Evolutionary conservation across 1,284 basidiomycete species (phyloP).

Genomic region (Wallemia mellicola): DNA sequence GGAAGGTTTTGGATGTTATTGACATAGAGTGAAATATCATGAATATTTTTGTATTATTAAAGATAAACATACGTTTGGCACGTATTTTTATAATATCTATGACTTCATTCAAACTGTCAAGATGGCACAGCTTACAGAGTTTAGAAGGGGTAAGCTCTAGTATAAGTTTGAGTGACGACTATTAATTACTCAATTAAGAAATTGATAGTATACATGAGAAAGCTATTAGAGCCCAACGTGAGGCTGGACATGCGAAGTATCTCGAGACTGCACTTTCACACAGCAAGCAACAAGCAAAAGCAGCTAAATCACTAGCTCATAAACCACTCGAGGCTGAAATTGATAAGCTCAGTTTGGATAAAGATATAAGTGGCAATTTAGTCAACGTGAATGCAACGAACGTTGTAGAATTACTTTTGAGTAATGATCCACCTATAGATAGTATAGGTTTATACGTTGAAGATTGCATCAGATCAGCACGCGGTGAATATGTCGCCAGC

Average conservation of each 20-base stretch:
- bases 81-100: not conserved
- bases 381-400: not conserved
- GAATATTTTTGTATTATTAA: not conserved
- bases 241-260: not conserved
- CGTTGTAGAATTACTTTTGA: not conserved
- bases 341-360: not conserved
- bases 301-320: not conserved
- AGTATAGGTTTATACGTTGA: not conserved
- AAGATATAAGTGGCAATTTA: not conserved
- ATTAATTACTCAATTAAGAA: not conserved
- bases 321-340: not conserved
- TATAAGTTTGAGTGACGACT: not conserved
- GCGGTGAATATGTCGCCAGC: not conserved
- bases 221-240: not conserved
- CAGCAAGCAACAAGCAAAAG: not conserved
- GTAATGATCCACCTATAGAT: not conserved
- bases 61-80: no score
- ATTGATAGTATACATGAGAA: not conserved
- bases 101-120: not conserved
- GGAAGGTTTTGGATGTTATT: not conserved
- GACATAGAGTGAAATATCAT: not conserved
- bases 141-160: not conserved
- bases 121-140: not conserved
- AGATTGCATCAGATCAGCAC: not conserved
- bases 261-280: not conserved